Conservation (phyloP, 495 filamentous ascomycete genomes). For the Xylaria venustula region DNA sequence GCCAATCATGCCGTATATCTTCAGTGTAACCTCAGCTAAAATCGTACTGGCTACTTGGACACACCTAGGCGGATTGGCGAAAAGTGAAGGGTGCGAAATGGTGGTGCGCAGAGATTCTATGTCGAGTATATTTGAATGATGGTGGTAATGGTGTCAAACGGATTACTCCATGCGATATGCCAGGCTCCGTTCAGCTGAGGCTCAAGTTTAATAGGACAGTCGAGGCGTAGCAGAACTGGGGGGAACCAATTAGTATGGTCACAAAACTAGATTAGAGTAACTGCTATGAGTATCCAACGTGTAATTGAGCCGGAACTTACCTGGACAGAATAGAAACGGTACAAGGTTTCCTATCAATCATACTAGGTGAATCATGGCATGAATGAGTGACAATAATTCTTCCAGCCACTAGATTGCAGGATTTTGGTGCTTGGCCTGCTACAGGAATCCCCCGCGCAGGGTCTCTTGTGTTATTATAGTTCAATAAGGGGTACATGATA, state of each 20-base stretch:
- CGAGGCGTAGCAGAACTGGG: slow-evolving; percentile 6
- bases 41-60: neutral
- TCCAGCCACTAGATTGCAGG: slow-evolving; percentile 25
- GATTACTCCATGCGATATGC: neutral
- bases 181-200: slow-evolving; percentile 13
- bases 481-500: neutral
- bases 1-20: neutral
- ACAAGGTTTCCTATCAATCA: slow-evolving; percentile 20
- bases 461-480: neutral
- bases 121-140: neutral
- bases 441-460: neutral
- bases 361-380: neutral
- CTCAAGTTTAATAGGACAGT: slow-evolving; percentile 16
- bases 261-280: neutral
- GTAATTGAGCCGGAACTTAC: slow-evolving; percentile 5
- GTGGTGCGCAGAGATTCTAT: neutral
- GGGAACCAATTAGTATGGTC: neutral
- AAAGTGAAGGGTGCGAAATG: neutral
- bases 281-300: slow-evolving; percentile 1
- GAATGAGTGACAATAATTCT: slow-evolving; percentile 25
- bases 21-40: neutral
- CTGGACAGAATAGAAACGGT: neutral
- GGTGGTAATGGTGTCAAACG: neutral
- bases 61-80: neutral
- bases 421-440: slow-evolving; percentile 5